phyloP scores from a whole-genome alignment of 352 stramenopile species.

The Globisporangium cystogenes region DNA sequence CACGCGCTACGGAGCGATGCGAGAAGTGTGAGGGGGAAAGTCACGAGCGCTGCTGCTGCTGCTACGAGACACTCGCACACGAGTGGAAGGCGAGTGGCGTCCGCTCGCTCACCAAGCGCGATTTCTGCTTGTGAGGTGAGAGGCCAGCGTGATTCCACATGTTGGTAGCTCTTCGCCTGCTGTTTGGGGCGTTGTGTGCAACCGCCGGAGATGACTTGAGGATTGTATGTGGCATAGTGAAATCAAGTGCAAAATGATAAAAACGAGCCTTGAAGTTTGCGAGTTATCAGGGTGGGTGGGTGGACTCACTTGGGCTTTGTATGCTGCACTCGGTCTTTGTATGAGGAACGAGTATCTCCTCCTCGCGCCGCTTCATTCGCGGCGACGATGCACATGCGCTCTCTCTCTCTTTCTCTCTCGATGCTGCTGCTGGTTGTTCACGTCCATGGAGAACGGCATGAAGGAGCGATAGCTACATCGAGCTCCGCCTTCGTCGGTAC shows the following conservation, averaged over 20 bases:
- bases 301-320: neutral
- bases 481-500: too few relatives aligned
- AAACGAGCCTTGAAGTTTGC: constrained; percentile 2
- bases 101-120: neutral
- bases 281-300: neutral
- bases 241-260: neutral
- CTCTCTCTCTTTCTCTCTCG: too few relatives aligned
- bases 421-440: too few relatives aligned
- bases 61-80: too few relatives aligned
- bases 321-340: neutral
- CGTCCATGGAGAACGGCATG: too few relatives aligned
- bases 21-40: too few relatives aligned
- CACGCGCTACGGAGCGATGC: too few relatives aligned
- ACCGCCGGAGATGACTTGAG: neutral
- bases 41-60: too few relatives aligned
- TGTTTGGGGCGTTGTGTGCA: neutral
- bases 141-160: neutral
- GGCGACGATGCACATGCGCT: too few relatives aligned
- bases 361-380: neutral
- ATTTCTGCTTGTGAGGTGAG: neutral
- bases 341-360: too few relatives aligned
- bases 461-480: neutral
- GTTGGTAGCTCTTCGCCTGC: neutral
- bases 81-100: too few relatives aligned
- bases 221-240: neutral